A percentile compares a stretch with the other conserved stretches of the same genome.
phyloP scores from a whole-genome alignment of 805 yeast genomes.

The Wickerhamomyces rabaulensis region DNA sequence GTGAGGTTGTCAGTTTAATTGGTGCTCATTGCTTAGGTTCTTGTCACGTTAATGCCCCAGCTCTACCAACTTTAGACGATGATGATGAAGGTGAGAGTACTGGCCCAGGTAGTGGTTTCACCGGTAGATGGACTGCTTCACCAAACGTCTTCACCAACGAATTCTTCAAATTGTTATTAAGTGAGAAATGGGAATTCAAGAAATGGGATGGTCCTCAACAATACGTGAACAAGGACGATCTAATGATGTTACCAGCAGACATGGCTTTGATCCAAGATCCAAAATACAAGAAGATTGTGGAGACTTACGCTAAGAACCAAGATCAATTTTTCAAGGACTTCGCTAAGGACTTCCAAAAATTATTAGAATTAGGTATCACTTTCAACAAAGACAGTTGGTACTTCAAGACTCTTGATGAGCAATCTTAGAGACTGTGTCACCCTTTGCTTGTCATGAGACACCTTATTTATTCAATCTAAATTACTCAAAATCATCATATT shows the following conservation, averaged over 20 bases:
- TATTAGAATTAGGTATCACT: conserved; percentile 71
- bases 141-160: conserved; percentile 74
- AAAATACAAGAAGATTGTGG: conserved; percentile 54
- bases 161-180: conserved; percentile 53
- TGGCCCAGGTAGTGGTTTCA: conserved; percentile 61
- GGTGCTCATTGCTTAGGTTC: conserved; percentile 79
- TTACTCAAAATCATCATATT: background rate
- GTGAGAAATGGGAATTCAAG: conserved; percentile 49
- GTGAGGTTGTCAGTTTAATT: conserved; percentile 66
- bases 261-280: conserved; percentile 62
- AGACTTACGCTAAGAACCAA: conserved; percentile 63
- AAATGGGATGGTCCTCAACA: conserved; percentile 60
- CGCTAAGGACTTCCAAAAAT: conserved; percentile 58
- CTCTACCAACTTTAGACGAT: conserved; percentile 12
- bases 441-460: conserved; percentile 13
- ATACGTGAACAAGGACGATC: conserved; percentile 53
- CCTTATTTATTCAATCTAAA: background rate
- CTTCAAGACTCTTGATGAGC: conserved; percentile 70
- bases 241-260: conserved; percentile 89
- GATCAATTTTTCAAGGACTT: conserved; percentile 59
- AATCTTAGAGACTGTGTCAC: conserved; percentile 20
- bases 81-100: conserved; percentile 13
- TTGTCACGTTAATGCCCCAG: conserved; percentile 49
- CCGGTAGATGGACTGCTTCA: conserved; percentile 87
- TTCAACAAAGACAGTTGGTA: conserved; percentile 42